Base-by-base conservation (phyloP, 2,329 filamentous ascomycete species). In the Grosmannia huntii region DNA sequence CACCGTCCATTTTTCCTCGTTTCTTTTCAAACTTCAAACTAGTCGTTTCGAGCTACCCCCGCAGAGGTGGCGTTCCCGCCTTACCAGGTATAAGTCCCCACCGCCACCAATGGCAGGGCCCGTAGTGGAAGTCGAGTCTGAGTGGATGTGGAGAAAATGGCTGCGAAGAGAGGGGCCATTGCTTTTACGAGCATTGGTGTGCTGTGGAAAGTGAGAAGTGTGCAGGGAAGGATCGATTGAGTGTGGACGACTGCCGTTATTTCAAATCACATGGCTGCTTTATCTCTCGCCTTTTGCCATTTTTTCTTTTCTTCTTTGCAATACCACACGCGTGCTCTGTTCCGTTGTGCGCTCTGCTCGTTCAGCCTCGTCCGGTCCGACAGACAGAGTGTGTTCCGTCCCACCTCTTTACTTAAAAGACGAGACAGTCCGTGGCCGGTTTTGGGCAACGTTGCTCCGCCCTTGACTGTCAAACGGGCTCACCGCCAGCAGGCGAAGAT, bases 401-500 rank as follows among this genome's bases (percentile, higher is more conserved):
- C 41, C 4, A 7, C 41, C 41, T 44, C 7, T n/a, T 12, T 21
- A n/a, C 41, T 19, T 44, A 21, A 44, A 16, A 44, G 19, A n/a
- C 41, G 41, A 44, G 31, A 33, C 31, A 33, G 31, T 33, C 6
- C 2, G 6, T 9, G 31, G 31, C 31, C 31, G 31, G 31, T 19
- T 44, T 44, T 16, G 16, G 41, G 19, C 41, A 19, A 44, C 19
- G 6, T 44, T 44, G 16, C 41, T 44, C 41, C 16, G 41, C 7
- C 41, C 41, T 44, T 9, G 41, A 19, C 16, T 19, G 19, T 44
- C 19, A 7, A n/a, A n/a, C 41, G 16, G n/a, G 41, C 41, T n/a
- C 41, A 44, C 19, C 41, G 41, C 41, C 19, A 44, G 10, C 41
- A n/a, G 3, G 19, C 6, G 19, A 44, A 60, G 28, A 83, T 83